Percentiles rank a stretch among this genome's conserved stretches.
These are phyloP conservation scores for Lasiodiplodia sp. DNA, from an alignment of 2,329 filamentous ascomycete species.

Conservation along the genomic window DNA sequence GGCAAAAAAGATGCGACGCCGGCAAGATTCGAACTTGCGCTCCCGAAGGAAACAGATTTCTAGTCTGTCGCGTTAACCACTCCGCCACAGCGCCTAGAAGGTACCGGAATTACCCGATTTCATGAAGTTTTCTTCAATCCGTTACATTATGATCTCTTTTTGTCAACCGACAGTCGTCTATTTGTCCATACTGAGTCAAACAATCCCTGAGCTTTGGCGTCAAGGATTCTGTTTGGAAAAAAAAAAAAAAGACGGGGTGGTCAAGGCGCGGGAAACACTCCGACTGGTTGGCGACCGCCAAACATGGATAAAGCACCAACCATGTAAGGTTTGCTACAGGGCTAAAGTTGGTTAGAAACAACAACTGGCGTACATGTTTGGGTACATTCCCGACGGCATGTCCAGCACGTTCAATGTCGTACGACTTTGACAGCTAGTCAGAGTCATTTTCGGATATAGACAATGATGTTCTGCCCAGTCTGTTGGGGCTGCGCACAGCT, in stretches of 20 bases:
- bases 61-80: constrained; percentile 17
- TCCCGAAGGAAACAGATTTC: constrained; percentile 20
- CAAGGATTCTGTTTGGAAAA: not conserved
- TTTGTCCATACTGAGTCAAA: too few species aligned
- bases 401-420: too few species aligned
- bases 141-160: not conserved
- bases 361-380: too few species aligned
- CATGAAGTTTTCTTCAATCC: not conserved
- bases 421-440: too few species aligned
- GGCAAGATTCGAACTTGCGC: constrained; percentile 18
- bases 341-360: too few species aligned
- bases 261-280: not conserved
- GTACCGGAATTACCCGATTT: not conserved
- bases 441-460: too few species aligned
- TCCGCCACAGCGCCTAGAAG: constrained; percentile 1
- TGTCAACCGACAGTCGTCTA: not conserved
- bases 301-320: too few species aligned
- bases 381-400: too few species aligned
- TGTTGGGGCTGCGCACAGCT: too few species aligned
- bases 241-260: not conserved
- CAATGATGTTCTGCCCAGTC: too few species aligned
- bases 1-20: not conserved
- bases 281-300: not conserved
- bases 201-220: not conserved
- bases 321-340: too few species aligned